Conservation (phyloP, 140 eudicot species). For the Stevia rebaudiana region DNA sequence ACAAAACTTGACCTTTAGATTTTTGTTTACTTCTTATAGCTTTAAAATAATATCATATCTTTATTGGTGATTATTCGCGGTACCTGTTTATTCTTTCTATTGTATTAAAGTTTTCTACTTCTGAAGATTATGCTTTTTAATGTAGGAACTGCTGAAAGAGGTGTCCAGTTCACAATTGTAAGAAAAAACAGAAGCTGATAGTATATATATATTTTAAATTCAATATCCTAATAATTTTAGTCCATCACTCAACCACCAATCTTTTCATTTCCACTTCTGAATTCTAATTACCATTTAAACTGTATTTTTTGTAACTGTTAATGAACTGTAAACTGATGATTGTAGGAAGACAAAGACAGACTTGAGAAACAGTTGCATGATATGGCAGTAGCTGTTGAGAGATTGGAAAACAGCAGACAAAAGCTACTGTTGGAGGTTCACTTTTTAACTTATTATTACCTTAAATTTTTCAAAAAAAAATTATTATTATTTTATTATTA, state of each 20-base stretch:
- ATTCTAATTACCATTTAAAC: background rate
- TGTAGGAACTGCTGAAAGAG: constrained; percentile 54
- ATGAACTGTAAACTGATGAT: constrained; percentile 7
- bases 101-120: background rate
- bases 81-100: too few relatives aligned
- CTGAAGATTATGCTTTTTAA: constrained; percentile 11
- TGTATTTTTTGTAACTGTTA: background rate
- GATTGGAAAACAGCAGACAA: constrained; percentile 85
- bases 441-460: background rate
- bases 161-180: constrained; percentile 54
- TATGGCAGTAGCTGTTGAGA: constrained; percentile 91
- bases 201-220: background rate
- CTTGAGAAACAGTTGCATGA: constrained; percentile 84
- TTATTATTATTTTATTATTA: too few relatives aligned
- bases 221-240: background rate
- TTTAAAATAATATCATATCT: background rate
- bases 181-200: constrained; percentile 20
- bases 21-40: background rate
- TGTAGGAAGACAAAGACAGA: constrained; percentile 85
- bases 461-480: too few relatives aligned
- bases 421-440: constrained; percentile 80
- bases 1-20: background rate
- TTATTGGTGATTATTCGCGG: background rate
- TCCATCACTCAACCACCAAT: background rate
- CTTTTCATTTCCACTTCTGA: background rate